These are phyloP conservation scores for Apiotrichum mycotoxinovorans DNA, from an alignment of 1,284 basidiomycete species.

Conservation along the genomic window DNA sequence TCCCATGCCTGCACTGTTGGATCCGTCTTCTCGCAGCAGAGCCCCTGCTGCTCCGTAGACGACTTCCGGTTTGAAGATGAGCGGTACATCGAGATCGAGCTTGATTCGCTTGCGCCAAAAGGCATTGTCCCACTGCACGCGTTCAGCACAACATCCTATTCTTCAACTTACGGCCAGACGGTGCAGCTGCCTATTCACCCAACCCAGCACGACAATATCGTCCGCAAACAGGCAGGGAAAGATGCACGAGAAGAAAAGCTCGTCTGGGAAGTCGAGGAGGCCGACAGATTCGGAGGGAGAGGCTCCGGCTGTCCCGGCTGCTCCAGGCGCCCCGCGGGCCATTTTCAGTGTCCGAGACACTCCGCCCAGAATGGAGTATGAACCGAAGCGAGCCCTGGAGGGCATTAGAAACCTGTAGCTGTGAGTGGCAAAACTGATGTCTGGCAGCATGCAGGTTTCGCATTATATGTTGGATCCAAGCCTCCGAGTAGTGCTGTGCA, in stretches of 20 bases:
- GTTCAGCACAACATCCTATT: background rate
- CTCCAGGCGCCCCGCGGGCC: too few species aligned
- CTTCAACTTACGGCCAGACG: background rate
- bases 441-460: too few species aligned
- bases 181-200: background rate
- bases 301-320: too few species aligned
- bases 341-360: too few species aligned
- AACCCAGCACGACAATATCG: background rate
- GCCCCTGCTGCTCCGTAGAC: background rate
- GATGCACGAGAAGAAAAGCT: background rate
- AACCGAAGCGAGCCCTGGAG: too few species aligned
- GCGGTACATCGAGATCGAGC: background rate
- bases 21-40: background rate
- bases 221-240: background rate
- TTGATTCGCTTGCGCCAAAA: background rate
- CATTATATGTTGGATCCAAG: too few species aligned
- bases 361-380: too few species aligned
- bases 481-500: too few species aligned
- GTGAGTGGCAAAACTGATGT: too few species aligned
- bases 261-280: background rate
- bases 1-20: background rate
- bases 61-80: background rate
- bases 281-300: background rate
- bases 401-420: too few species aligned
- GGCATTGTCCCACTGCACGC: background rate